Percentiles rank a stretch among this genome's conserved stretches.
These are phyloP conservation scores for Pseudozyma tsukubaensis DNA, from an alignment of 1,284 basidiomycete genomes.

Conservation along the genomic window DNA sequence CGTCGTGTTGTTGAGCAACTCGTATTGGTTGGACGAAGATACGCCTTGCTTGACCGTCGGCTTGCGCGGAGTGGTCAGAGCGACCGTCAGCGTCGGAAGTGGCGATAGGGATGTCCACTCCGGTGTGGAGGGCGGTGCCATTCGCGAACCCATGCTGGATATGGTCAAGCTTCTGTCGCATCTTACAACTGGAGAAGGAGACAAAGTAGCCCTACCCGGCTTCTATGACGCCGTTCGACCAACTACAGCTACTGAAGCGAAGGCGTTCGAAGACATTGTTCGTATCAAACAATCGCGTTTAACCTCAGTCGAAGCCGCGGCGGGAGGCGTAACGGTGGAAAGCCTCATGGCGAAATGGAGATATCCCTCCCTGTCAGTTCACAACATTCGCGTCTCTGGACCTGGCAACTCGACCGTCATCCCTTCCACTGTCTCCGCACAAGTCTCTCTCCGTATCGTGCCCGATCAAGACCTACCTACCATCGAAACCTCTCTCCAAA, in stretches of 20 bases:
- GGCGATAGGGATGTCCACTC: conserved; percentile 82
- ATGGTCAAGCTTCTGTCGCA: conserved; percentile 84
- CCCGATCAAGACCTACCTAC: conserved; percentile 87
- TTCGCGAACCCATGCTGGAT: conserved; percentile 89
- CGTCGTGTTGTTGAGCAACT: conserved; percentile 74
- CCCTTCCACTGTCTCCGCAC: conserved; percentile 53
- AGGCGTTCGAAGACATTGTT: conserved; percentile 67
- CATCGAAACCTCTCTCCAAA: conserved; percentile 76
- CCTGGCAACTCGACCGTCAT: conserved; percentile 62
- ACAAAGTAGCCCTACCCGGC: conserved; percentile 77
- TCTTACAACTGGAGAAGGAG: conserved; percentile 73
- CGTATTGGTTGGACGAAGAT: conserved; percentile 94
- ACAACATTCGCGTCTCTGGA: conserved; percentile 53
- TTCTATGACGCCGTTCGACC: conserved; percentile 77
- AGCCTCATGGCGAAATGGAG: conserved; percentile 62
- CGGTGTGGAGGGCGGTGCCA: conserved; percentile 90
- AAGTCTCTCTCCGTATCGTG: conserved; percentile 79
- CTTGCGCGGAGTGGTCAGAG: conserved; percentile 89
- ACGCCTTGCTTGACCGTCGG: conserved; percentile 97
- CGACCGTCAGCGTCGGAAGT: conserved; percentile 76
- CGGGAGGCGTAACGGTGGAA: conserved; percentile 33
- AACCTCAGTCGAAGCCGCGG: background rate
- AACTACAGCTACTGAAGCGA: conserved; percentile 52
- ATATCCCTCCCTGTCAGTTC: conserved; percentile 59
- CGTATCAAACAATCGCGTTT: conserved; percentile 39